Evolutionary conservation across 352 stramenopile species (phyloP), one percentile per base, ranked within the genome.

Genomic region (Blastocystis sp.): DNA sequence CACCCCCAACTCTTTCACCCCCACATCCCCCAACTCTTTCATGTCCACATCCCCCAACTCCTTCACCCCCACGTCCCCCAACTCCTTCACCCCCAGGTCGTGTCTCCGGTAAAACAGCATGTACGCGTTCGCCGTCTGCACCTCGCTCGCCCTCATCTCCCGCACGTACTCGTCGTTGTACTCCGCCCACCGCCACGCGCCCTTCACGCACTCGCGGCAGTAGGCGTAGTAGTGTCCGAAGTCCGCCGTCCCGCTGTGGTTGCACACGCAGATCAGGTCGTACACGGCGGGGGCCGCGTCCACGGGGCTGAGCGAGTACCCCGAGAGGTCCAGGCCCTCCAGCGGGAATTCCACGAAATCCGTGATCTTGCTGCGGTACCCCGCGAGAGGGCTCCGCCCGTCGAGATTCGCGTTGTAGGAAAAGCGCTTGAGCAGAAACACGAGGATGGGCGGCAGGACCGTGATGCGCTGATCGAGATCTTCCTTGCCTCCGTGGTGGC

Each of bases 181-280:
- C 43, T 88, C 78, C n/a, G 40, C 79, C 78, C 78, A 88, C 48
- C 34, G 23, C n/a, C 40, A 45, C 28, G 14, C 41, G 3, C 74
- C 74, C 10, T 10, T 3, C 4, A 45, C 56, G 23, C 17, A 34
- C 17, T 56, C n/a, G 5, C 62, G 45, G 34, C 52, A 66, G 45
- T 88, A 88, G 9, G 78, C 78, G 60, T 88, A 79, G 41, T 88
- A 88, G 34, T 88, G 78, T 41, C 78, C 78, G 45, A 88, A 88
- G 14, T 79, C 43, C n/a, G 78, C 78, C 9, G 40, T 79, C 2
- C 78, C 78, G 14, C n/a, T 62, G 60, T 88, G 78, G 38, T 88
- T 88, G 60, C 78, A 79, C 52, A 88, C 78, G n/a, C 41, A 87
- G 17, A 97, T 77, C 76, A 91, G 91, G 66, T 94, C 91, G 59